Evolutionary conservation across 257 asterid genomes (phyloP).

Genomic region (Datura wrightii): DNA sequence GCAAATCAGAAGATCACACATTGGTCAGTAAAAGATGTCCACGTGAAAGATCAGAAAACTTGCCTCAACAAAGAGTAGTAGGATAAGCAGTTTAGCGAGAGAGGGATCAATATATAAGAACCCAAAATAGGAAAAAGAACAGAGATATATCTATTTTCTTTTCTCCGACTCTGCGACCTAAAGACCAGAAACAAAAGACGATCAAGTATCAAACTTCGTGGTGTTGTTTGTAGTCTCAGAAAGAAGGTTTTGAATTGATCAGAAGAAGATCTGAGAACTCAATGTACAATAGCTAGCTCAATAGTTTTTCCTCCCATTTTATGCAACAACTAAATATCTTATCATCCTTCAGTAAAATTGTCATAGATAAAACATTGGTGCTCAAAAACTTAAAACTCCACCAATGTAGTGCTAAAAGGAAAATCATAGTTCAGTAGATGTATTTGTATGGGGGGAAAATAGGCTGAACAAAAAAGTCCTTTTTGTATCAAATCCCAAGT

Average conservation of each 20-base stretch:
- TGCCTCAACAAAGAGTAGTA: neutral
- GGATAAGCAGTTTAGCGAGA: slow-evolving; percentile 6
- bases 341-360: neutral
- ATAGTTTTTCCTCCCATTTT: neutral
- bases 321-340: neutral
- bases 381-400: neutral
- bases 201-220: neutral
- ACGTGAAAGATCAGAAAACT: slow-evolving; percentile 24
- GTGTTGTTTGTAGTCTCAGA: neutral
- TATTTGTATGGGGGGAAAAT: too few relatives aligned
- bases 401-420: neutral
- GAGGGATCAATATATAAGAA: neutral
- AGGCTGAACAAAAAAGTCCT: neutral
- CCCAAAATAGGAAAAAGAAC: neutral
- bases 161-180: neutral
- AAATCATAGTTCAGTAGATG: slow-evolving; percentile 13
- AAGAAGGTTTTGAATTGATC: slow-evolving; percentile 1
- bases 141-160: neutral
- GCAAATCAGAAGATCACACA: slow-evolving; percentile 43
- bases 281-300: neutral
- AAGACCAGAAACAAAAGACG: slow-evolving; percentile 8
- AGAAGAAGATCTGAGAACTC: neutral
- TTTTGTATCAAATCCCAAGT: neutral
- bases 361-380: neutral
- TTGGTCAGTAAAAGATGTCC: slow-evolving; percentile 1